These are phyloP conservation scores for Boletus rufocinnamomeus DNA, from an alignment of 768 basidiomycete genomes.

Conservation along the genomic window DNA sequence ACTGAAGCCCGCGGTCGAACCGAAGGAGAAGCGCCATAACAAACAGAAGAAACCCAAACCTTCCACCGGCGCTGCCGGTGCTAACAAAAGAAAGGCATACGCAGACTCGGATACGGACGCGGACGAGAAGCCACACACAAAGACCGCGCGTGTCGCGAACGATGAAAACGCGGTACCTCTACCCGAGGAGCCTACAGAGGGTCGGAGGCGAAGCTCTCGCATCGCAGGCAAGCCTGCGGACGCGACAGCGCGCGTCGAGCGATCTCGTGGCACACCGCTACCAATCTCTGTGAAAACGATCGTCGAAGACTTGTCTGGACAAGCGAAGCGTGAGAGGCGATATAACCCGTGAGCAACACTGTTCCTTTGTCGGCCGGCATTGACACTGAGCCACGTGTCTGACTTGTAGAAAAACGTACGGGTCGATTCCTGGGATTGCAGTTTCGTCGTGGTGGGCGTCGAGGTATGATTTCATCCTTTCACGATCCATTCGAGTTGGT, in stretches of 20 bases:
- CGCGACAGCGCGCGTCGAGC: conserved; percentile 46
- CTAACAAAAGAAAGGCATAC: conserved; percentile 46
- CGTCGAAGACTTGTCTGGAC: conserved; percentile 37
- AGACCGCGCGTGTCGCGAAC: conserved; percentile 16
- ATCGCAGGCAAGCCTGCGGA: conserved; percentile 57
- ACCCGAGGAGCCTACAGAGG: conserved; percentile 6
- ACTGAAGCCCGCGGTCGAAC: conserved; percentile 47
- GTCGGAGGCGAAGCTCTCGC: conserved; percentile 66
- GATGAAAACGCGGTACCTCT: conserved; percentile 24
- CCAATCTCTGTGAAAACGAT: conserved; percentile 43
- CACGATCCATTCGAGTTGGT: neutral
- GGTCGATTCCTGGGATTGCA: conserved; percentile 73
- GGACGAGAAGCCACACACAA: conserved; percentile 33
- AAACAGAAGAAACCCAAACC: conserved; percentile 5
- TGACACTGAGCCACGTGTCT: conserved; percentile 17
- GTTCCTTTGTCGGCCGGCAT: conserved; percentile 12
- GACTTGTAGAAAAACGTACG: conserved; percentile 66
- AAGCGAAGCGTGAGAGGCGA: conserved; percentile 34
- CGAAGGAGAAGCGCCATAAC: conserved; percentile 41
- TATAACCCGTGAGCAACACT: conserved; percentile 33
- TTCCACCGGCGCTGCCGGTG: neutral
- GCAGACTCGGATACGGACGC: conserved; percentile 26
- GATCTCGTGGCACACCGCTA: conserved; percentile 33
- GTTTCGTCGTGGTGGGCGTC: conserved; percentile 86
- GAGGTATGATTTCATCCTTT: conserved; percentile 41